phyloP scores from a whole-genome alignment of 768 basidiomycete genomes.

The Erythrobasidium yunnanense region DNA sequence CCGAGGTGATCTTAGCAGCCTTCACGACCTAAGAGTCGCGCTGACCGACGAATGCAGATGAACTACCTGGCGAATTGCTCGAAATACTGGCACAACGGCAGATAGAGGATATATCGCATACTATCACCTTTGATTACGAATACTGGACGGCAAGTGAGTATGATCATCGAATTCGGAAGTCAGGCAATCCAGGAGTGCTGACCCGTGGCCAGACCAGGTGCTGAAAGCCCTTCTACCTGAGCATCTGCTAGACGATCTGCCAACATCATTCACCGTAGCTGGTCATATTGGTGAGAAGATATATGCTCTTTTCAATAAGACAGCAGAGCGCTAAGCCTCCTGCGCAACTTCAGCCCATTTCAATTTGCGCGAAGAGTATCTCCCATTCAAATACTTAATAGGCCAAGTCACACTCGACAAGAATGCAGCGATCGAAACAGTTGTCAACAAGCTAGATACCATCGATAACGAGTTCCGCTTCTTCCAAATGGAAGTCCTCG shows the following conservation, averaged over 20 bases:
- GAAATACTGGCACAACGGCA: slow-evolving; percentile 53
- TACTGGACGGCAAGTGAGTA: slow-evolving; percentile 74
- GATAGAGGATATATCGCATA: slow-evolving; percentile 49
- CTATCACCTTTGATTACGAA: slow-evolving; percentile 62
- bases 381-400: slow-evolving; percentile 81
- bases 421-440: slow-evolving; percentile 68
- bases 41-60: slow-evolving; percentile 47
- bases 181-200: no score
- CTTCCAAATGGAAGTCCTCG: slow-evolving; percentile 92
- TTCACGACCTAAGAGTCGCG: not conserved
- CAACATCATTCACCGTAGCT: slow-evolving; percentile 72
- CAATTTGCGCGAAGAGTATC: slow-evolving; percentile 77
- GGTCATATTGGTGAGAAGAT: slow-evolving; percentile 70
- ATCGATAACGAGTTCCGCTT: slow-evolving; percentile 80
- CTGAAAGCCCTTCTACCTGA: slow-evolving; percentile 70
- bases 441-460: slow-evolving; percentile 84
- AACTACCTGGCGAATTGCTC: slow-evolving; percentile 52
- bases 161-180: no score
- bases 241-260: slow-evolving; percentile 63
- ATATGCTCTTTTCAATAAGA: not conserved
- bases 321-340: not conserved
- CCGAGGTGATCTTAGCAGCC: not conserved
- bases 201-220: slow-evolving; percentile 84
- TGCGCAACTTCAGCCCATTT: slow-evolving; percentile 57
- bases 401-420: slow-evolving; percentile 94